phyloP scores from a whole-genome alignment of 768 basidiomycete genomes.

The Hypholoma sublateritium region DNA sequence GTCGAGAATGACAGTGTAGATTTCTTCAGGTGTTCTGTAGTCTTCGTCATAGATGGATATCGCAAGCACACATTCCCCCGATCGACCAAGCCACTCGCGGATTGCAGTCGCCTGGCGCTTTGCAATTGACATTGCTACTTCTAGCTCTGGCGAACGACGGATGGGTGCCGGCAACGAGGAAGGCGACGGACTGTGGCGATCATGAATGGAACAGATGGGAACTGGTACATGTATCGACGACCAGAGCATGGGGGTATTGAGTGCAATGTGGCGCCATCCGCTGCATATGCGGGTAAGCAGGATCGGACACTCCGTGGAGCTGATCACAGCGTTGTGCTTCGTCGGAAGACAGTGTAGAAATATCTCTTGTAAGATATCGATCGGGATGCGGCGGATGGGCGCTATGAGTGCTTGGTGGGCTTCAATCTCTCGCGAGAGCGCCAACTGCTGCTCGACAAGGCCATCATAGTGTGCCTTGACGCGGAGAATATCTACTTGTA shows the following conservation, averaged over 20 bases:
- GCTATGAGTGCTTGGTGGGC: constrained; percentile 1
- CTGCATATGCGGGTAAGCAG: constrained; percentile 16
- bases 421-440: not conserved
- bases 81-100: constrained; percentile 1
- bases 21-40: not conserved
- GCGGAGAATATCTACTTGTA: too few relatives aligned
- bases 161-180: too few relatives aligned
- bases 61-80: not conserved
- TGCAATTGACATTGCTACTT: not conserved
- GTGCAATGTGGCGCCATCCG: constrained; percentile 17
- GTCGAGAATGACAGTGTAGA: not conserved
- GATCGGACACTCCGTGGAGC: constrained; percentile 11
- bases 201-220: not conserved
- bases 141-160: not conserved
- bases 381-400: constrained; percentile 14
- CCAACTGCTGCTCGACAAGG: not conserved
- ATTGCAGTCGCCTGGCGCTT: not conserved
- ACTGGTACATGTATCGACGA: constrained; percentile 14
- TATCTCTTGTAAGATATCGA: constrained; percentile 20
- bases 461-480: not conserved
- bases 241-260: constrained; percentile 17
- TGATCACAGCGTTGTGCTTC: constrained; percentile 11
- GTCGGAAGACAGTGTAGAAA: constrained; percentile 17
- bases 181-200: not conserved
- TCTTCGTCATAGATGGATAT: not conserved